A percentile compares a stretch with the other conserved stretches of the same genome.
These are phyloP conservation scores for Allantophomopsis cytisporea DNA, from an alignment of 2,329 filamentous ascomycete species.

Conservation along the genomic window DNA sequence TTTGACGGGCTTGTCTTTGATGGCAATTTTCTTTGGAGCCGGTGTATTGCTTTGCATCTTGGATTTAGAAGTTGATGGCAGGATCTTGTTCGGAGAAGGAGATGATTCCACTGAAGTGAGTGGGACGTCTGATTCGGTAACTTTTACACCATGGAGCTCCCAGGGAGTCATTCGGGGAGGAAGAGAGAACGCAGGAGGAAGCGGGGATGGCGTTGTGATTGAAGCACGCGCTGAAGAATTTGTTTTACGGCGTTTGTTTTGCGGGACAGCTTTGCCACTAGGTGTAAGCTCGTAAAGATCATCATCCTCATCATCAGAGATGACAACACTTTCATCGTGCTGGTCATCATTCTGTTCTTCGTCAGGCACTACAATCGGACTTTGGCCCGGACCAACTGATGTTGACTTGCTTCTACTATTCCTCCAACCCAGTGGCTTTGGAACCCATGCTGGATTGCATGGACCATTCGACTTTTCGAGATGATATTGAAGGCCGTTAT, in stretches of 20 bases:
- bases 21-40: not conserved
- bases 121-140: no score
- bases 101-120: no score
- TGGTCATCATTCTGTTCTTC: not conserved
- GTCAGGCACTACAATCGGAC: not conserved
- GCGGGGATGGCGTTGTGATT: no score
- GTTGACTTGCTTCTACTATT: no score
- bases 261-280: not conserved
- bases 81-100: no score
- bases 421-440: not conserved
- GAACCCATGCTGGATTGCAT: constrained; percentile 17
- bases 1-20: constrained; percentile 1
- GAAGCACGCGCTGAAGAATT: no score
- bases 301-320: not conserved
- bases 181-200: no score
- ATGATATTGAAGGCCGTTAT: constrained; percentile 19
- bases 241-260: not conserved
- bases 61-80: no score
- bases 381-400: not conserved
- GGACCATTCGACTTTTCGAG: constrained; percentile 13
- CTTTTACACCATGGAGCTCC: no score
- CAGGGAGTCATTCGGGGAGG: no score
- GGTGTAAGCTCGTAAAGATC: constrained; percentile 1
- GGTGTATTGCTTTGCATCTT: not conserved
- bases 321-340: not conserved